Percentiles rank a stretch among this genome's conserved stretches.
Conservation (phyloP, 179 eudicot genomes). For the Heliamphora pulchella region DNA sequence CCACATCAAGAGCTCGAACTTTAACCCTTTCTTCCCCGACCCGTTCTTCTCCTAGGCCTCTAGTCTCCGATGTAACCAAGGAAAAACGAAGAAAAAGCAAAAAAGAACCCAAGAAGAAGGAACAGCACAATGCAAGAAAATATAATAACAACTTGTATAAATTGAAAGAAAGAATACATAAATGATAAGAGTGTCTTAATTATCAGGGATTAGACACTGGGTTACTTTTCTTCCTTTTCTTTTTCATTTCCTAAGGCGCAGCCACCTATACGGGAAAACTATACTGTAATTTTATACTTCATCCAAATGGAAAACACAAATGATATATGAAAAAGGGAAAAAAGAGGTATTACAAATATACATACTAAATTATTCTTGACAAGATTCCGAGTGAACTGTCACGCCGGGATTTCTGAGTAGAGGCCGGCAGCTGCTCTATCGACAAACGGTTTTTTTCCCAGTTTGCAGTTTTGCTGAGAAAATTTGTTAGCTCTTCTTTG, state of each 20-base stretch:
- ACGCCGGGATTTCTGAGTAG: not conserved
- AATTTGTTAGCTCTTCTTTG: slow-evolving; percentile 41
- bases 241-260: not conserved
- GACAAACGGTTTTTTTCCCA: not conserved
- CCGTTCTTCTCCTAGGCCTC: too few species aligned
- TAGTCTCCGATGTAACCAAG: too few species aligned
- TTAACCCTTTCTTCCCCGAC: too few species aligned
- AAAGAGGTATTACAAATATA: slow-evolving; percentile 8
- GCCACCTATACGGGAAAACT: slow-evolving; percentile 3
- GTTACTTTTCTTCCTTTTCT: not conserved
- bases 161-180: slow-evolving; percentile 12
- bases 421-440: not conserved
- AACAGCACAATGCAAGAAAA: too few species aligned
- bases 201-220: not conserved
- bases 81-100: too few species aligned
- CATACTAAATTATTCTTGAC: not conserved
- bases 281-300: not conserved
- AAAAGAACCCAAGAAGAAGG: too few species aligned
- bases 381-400: not conserved
- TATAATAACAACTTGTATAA: not conserved
- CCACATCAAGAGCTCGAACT: too few species aligned
- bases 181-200: not conserved
- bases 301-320: not conserved
- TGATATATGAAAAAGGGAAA: not conserved
- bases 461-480: not conserved